phyloP scores from a whole-genome alignment of 805 yeast species.

The Zygosaccharomyces pseudorouxii region DNA sequence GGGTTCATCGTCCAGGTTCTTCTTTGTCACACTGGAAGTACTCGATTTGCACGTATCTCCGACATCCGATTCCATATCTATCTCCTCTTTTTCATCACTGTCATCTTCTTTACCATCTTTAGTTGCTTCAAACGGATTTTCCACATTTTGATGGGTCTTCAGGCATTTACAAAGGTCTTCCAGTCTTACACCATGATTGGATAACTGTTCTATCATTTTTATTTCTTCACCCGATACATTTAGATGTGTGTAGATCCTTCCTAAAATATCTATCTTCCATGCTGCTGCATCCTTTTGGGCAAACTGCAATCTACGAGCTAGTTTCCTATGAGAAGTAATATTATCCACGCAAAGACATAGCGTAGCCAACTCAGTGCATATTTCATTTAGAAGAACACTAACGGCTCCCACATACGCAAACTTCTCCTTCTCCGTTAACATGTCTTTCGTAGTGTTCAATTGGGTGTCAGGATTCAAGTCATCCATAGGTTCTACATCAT shows the following conservation, averaged over 20 bases:
- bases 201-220: slow-evolving; percentile 78
- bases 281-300: slow-evolving; percentile 75
- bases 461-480: slow-evolving; percentile 45
- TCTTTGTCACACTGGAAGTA: slow-evolving; percentile 2
- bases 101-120: slow-evolving; percentile 12
- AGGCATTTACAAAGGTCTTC: slow-evolving; percentile 65
- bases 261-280: slow-evolving; percentile 76
- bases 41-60: not conserved
- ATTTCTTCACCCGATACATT: slow-evolving; percentile 74
- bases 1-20: slow-evolving; percentile 11
- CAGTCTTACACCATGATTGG: slow-evolving; percentile 77
- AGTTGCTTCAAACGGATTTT: slow-evolving; percentile 43
- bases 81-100: slow-evolving; percentile 10
- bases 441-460: slow-evolving; percentile 69
- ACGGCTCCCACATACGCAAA: slow-evolving; percentile 88
- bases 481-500: slow-evolving; percentile 32
- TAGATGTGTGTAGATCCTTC: slow-evolving; percentile 72
- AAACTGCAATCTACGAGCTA: slow-evolving; percentile 55
- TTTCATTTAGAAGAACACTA: slow-evolving; percentile 66
- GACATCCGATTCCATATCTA: not conserved
- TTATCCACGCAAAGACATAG: slow-evolving; percentile 46
- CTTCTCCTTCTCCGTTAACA: slow-evolving; percentile 78
- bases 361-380: slow-evolving; percentile 75
- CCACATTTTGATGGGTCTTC: slow-evolving; percentile 45
- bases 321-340: slow-evolving; percentile 41